A percentile compares a stretch with the other conserved stretches of the same genome.
Conservation (phyloP, 495 filamentous ascomycete species). For the Tuber indicum region DNA sequence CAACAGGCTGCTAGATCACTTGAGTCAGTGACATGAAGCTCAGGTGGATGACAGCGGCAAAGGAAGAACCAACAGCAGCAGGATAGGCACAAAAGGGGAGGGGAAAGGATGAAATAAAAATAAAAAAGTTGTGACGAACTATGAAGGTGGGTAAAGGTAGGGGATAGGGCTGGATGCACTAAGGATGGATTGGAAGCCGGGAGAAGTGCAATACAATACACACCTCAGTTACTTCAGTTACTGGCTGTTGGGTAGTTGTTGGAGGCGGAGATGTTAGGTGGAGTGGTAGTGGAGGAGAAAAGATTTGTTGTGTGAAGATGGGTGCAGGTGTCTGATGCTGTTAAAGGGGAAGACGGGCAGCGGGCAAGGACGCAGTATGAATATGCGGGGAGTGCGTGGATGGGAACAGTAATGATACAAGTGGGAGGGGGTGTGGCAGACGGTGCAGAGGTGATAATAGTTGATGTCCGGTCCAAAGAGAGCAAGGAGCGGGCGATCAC, state of each 20-base stretch:
- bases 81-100: constrained; percentile 22
- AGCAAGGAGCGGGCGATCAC: constrained; percentile 33
- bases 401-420: constrained; percentile 11
- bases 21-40: constrained; percentile 32
- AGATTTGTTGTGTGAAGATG: neutral
- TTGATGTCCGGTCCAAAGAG: constrained; percentile 30
- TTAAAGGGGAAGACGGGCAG: neutral
- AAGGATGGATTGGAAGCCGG: neutral
- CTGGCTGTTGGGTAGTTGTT: neutral
- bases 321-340: neutral
- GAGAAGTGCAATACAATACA: constrained; percentile 3
- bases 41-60: constrained; percentile 29
- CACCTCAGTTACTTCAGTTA: constrained; percentile 1
- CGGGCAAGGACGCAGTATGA: constrained; percentile 14
- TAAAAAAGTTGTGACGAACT: constrained; percentile 6
- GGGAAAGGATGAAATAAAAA: constrained; percentile 3
- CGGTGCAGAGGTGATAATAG: constrained; percentile 12
- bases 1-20: constrained; percentile 31
- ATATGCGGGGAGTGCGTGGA: constrained; percentile 12
- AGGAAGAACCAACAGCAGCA: constrained; percentile 15
- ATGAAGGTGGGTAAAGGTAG: neutral
- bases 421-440: constrained; percentile 13
- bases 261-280: neutral
- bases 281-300: constrained; percentile 2
- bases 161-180: neutral